Evolutionary conservation across 257 asterid genomes (phyloP).

Genomic region (Datura wrightii): DNA sequence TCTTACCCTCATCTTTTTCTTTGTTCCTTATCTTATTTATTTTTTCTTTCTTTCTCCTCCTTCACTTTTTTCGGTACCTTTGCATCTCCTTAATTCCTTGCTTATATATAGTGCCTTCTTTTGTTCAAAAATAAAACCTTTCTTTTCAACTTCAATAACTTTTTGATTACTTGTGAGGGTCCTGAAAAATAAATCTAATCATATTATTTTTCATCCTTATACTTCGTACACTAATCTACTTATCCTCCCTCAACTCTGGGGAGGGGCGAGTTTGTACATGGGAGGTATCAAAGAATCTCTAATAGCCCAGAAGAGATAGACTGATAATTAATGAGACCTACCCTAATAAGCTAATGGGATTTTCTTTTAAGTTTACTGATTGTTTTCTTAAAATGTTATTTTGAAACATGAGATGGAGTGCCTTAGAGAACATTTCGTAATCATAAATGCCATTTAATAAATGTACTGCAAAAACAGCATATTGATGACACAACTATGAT

Average conservation of each 20-base stretch:
- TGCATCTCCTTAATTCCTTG: neutral
- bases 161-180: neutral
- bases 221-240: conserved; percentile 4
- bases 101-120: neutral
- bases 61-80: neutral
- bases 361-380: neutral
- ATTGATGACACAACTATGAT: neutral
- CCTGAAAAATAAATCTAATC: neutral
- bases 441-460: neutral
- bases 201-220: conserved; percentile 1
- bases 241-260: neutral
- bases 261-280: neutral
- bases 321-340: neutral
- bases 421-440: neutral
- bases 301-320: neutral
- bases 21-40: neutral
- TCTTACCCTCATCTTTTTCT: neutral
- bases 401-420: conserved; percentile 1
- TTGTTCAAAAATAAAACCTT: neutral
- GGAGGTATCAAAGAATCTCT: conserved; percentile 1
- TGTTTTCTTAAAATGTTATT: neutral
- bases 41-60: neutral
- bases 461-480: neutral
- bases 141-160: neutral
- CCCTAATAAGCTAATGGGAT: neutral